Conservation (phyloP, 176 grass and related monocot genomes). For the Pontederia paniculata region DNA sequence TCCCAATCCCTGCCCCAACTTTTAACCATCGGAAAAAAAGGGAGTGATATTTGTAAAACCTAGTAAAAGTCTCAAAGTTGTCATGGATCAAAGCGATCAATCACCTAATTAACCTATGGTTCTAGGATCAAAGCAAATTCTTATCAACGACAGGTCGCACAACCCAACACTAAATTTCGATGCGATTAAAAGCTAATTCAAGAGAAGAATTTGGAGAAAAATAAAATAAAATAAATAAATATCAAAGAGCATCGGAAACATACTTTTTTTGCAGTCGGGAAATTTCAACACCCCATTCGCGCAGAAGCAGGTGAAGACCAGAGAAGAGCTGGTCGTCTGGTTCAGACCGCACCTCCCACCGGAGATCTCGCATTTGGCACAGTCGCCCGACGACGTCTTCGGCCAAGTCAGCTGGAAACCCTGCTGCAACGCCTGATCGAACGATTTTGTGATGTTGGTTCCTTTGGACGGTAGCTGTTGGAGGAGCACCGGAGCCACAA, state of each 20-base stretch:
- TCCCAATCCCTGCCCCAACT: too few relatives aligned
- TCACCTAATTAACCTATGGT: too few relatives aligned
- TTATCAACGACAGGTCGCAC: too few relatives aligned
- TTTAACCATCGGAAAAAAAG: too few relatives aligned
- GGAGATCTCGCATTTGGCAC: not conserved
- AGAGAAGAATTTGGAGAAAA: too few relatives aligned
- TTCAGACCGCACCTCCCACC: not conserved
- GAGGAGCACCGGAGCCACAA: not conserved
- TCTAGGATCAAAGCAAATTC: too few relatives aligned
- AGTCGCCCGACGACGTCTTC: not conserved
- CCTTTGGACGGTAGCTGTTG: not conserved
- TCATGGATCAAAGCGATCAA: too few relatives aligned
- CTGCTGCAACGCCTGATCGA: not conserved
- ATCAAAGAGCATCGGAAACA: not conserved
- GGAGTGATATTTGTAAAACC: too few relatives aligned
- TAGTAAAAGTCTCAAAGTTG: too few relatives aligned
- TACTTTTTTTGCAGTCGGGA: not conserved
- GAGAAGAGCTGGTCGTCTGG: not conserved
- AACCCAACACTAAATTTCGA: too few relatives aligned
- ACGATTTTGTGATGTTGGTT: not conserved
- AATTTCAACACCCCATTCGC: not conserved
- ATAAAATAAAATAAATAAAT: not conserved
- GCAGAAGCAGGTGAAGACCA: constrained; percentile 1
- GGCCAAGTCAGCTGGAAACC: constrained; percentile 6
- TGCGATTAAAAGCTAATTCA: too few relatives aligned